Percentiles rank a stretch among this genome's conserved stretches.
Evolutionary conservation across 2,329 filamentous ascomycete genomes (phyloP).

Genomic region (Fonsecaea monophora): DNA sequence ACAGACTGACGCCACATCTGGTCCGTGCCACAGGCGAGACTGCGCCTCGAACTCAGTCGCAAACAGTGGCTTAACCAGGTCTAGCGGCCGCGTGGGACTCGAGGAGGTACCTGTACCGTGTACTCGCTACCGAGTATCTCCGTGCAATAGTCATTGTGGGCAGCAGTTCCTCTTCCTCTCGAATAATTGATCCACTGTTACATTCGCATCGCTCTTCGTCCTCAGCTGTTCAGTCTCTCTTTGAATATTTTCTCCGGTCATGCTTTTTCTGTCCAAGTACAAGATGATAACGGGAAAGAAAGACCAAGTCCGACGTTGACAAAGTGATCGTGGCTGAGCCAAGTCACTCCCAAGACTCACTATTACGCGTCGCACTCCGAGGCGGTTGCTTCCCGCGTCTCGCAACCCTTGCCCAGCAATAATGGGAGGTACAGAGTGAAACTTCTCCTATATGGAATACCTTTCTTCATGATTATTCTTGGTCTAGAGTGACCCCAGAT

Average conservation of each 20-base stretch:
- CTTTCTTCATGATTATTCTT: no score
- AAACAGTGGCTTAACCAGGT: neutral
- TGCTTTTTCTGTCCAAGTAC: neutral
- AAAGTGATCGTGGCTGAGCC: constrained; percentile 18
- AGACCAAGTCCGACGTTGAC: neutral
- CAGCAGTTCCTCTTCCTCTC: neutral
- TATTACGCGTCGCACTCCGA: constrained; percentile 25
- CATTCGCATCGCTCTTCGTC: constrained; percentile 5
- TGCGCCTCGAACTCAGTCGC: constrained; percentile 6
- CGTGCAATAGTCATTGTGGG: neutral
- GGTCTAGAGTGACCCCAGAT: no score
- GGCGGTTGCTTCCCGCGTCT: constrained; percentile 10
- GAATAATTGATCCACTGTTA: neutral
- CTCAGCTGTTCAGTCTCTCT: neutral
- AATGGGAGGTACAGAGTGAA: neutral
- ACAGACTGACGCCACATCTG: neutral
- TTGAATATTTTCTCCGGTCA: neutral
- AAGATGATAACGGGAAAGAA: neutral
- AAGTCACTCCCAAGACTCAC: constrained; percentile 21
- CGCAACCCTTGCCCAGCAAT: neutral
- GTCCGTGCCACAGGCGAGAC: neutral
- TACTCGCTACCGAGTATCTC: no score
- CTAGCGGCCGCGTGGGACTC: neutral
- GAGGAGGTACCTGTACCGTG: neutral
- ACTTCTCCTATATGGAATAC: neutral